Base-by-base conservation (phyloP, 495 filamentous ascomycete species). In the Lepidopterella palustris region DNA sequence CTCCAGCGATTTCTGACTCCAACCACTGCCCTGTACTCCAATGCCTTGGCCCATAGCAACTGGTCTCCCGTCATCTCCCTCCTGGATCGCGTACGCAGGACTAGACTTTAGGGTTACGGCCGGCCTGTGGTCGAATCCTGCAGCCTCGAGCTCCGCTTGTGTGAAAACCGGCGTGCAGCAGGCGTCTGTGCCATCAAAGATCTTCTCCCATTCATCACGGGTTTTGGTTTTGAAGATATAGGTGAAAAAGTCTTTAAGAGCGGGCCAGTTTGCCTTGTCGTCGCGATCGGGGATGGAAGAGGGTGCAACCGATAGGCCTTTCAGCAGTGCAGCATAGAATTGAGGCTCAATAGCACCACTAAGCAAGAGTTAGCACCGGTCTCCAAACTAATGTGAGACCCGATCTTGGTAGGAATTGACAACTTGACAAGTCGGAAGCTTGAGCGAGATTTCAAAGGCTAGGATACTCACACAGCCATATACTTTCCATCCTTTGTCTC, bases 151-250 rank as follows among this genome's bases (percentile, higher is more conserved):
- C 73, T 96, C 92, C 0, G 40, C 62, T 65, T 87, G 86, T 45
- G 82, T 84, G 52, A 95, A 72, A 2, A 97, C 88, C 1, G 92
- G 91, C 21, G 90, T 92, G 57, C 87, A 90, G 71, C 92, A 97
- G 8, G 92, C 91, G 77, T 97, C 92, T 0, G 84, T 92, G 18
- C 87, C 87, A 65, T 93, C 87, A 70, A 96, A 97, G 2, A 95
- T 71, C 5, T 54, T 64, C 72, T 95, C 92, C 92, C 92, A 97
- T 70, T 95, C 88, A 0, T 65, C 67, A 23, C 92, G 78, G 10
- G 86, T 89, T 73, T 86, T 95, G 55, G 78, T 73, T 72, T 80
- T 83, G 69, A 97, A 96, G 1, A 70, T 74, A 18, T 68, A 67
- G 28, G 80, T 78, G 68, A 95, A 88, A 2, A 81, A 59, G 10